Conservation (phyloP, 306 rosid genomes). For the Senna siamea region DNA sequence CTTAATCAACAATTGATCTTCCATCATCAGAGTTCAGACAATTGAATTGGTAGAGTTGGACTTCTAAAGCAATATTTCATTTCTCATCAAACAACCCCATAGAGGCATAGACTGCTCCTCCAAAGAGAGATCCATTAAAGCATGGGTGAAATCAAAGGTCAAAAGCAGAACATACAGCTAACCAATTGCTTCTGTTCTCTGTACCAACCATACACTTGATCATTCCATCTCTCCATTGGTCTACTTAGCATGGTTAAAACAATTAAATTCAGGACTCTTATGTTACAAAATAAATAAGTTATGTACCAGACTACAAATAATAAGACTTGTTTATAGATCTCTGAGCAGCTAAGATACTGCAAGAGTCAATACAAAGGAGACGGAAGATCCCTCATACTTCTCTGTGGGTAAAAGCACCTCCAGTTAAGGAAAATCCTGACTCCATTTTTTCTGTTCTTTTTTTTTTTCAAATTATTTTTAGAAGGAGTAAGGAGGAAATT, state of each 20-base stretch:
- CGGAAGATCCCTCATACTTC: slow-evolving; percentile 23
- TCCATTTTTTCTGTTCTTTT: not conserved
- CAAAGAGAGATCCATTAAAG: not conserved
- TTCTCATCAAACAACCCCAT: slow-evolving; percentile 20
- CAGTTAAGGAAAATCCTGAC: not conserved
- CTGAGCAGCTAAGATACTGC: slow-evolving; percentile 25
- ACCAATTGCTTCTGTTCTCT: slow-evolving; percentile 9
- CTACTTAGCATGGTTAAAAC: not conserved
- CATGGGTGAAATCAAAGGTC: not conserved
- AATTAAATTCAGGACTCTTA: slow-evolving; percentile 12
- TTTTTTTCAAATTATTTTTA: slow-evolving; percentile 2
- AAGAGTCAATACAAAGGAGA: slow-evolving; percentile 3
- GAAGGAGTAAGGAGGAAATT: not conserved
- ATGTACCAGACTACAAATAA: not conserved
- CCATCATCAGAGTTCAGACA: slow-evolving; percentile 18
- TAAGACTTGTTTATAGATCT: slow-evolving; percentile 1
- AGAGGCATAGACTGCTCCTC: not conserved
- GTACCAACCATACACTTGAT: no score
- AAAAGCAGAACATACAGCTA: slow-evolving; percentile 34
- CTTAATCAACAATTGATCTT: not conserved
- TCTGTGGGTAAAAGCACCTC: not conserved
- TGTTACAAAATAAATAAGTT: not conserved
- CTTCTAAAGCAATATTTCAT: not conserved
- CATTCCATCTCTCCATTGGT: slow-evolving; percentile 20
- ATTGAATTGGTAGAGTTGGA: no score